Evolutionary conservation across 2,329 filamentous ascomycete genomes (phyloP), one percentile per base, ranked within the genome.

Genomic region (Nannizziopsis barbatae): DNA sequence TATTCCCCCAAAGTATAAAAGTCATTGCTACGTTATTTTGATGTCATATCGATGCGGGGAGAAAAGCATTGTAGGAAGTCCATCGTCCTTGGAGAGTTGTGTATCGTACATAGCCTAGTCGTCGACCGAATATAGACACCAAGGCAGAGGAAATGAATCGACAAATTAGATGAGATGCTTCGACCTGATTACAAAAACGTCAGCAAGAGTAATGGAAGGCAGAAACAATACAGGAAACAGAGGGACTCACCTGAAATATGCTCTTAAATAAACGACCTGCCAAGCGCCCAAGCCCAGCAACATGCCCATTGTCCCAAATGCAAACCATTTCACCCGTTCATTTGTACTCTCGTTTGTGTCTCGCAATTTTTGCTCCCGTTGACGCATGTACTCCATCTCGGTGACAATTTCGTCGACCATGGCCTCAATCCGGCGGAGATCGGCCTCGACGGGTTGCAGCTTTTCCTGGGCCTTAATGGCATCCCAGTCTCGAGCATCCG

Each of bases 301-400:
- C 75, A 95, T 83, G 53, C 87, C 84, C 72, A 95, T 96, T 22
- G 90, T 96, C 56, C 82, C 80, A 65, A 95, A 81, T 42, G 90
- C 90, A 70, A 98, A 98, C 88, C 87, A 96, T 75, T 96, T 98
- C 62, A 98, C 92, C 51, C 92, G 80, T 71, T 85, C 92, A 72
- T 98, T 98, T 57, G 92, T 98, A 75, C 90, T 96, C 82, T 98
- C 92, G 70, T 98, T 98, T 58, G 92, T 98, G 72, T 98, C 90
- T 66, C 92, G 78, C 60, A 98, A 77, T 75, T 87, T 94, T 78
- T 95, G 88, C 75, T 98, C 92, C 60, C 92, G 80, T 35, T 69
- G 61, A 56, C 92, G 80, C 60, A 98, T 79, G 71, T 96, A 98
- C 56, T 96, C 90, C 90, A 98, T 94, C 76, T 96, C 90, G 54